These are phyloP conservation scores for Mariannaea sp. DNA, from an alignment of 2,329 filamentous ascomycete genomes.

Conservation along the genomic window DNA sequence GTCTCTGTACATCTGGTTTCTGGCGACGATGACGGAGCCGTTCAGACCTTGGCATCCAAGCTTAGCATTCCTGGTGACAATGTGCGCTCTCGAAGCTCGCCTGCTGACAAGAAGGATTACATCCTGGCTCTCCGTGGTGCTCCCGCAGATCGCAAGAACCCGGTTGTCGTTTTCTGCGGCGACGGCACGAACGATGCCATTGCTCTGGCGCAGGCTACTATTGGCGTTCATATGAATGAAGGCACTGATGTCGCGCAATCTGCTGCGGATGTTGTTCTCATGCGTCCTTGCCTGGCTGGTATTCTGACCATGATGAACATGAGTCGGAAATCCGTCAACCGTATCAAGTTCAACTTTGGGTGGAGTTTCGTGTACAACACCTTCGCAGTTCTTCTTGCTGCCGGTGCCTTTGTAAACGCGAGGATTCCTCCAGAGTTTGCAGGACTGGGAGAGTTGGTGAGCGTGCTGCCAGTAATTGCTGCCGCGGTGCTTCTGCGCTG, in stretches of 20 bases:
- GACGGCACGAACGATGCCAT: constrained; percentile 82
- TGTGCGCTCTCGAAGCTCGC: constrained; percentile 49
- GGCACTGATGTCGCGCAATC: constrained; percentile 67
- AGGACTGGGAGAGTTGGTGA: constrained; percentile 74
- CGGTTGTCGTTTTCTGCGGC: constrained; percentile 69
- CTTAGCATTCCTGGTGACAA: constrained; percentile 47
- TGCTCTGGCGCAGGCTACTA: constrained; percentile 70
- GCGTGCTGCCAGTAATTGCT: constrained; percentile 70
- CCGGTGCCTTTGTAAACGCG: constrained; percentile 64
- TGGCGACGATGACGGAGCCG: constrained; percentile 59
- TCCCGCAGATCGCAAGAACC: constrained; percentile 26
- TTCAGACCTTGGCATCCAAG: constrained; percentile 47
- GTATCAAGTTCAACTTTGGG: constrained; percentile 70
- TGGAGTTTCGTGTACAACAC: constrained; percentile 76
- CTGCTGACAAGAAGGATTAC: constrained; percentile 53
- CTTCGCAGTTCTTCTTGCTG: constrained; percentile 68
- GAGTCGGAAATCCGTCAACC: constrained; percentile 48
- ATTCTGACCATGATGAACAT: constrained; percentile 64
- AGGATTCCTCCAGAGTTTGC: constrained; percentile 65
- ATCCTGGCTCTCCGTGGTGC: too few relatives aligned
- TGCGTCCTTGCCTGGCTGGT: constrained; percentile 59
- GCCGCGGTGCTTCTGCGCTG: constrained; percentile 36
- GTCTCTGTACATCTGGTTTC: constrained; percentile 55
- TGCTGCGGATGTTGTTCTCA: constrained; percentile 72
- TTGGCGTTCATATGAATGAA: constrained; percentile 71